Evolutionary conservation across 1,284 basidiomycete species (phyloP).

Genomic region (Violaceomyces palustris): DNA sequence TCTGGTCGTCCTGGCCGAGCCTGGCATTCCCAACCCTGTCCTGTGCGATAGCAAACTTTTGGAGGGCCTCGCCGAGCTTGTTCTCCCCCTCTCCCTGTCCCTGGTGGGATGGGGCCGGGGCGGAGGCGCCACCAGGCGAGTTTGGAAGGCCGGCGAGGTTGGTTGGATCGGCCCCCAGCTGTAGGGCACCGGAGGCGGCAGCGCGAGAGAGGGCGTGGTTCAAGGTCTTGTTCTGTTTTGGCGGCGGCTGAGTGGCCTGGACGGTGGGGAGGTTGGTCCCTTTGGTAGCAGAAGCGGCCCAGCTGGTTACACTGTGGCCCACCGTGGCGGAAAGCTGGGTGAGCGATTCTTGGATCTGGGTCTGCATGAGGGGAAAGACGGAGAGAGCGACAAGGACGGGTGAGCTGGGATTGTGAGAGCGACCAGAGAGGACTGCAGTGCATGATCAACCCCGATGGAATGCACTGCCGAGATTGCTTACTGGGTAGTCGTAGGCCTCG

Average conservation of each 20-base stretch:
- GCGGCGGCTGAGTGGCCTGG: slow-evolving; percentile 60
- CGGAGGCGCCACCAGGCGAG: slow-evolving; percentile 11
- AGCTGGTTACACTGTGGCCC: slow-evolving; percentile 77
- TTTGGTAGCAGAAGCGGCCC: slow-evolving; percentile 80
- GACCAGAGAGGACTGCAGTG: slow-evolving; percentile 19
- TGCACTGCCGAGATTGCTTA: slow-evolving; percentile 70
- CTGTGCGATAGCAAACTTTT: slow-evolving; percentile 74
- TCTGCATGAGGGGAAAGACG: slow-evolving; percentile 6
- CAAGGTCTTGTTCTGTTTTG: slow-evolving; percentile 69
- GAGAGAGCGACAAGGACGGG: neutral
- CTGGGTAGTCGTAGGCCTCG: slow-evolving; percentile 50
- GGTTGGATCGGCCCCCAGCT: slow-evolving; percentile 54
- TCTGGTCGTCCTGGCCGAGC: slow-evolving; percentile 72
- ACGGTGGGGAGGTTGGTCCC: slow-evolving; percentile 60
- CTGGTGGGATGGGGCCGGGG: too few relatives aligned
- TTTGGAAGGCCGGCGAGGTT: slow-evolving; percentile 31
- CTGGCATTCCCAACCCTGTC: slow-evolving; percentile 83
- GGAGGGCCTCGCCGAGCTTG: slow-evolving; percentile 64
- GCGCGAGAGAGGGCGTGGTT: slow-evolving; percentile 86
- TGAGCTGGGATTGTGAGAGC: neutral
- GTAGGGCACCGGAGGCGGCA: slow-evolving; percentile 65
- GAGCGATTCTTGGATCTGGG: slow-evolving; percentile 58
- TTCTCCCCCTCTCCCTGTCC: slow-evolving; percentile 36
- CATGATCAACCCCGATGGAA: neutral
- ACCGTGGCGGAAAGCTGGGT: slow-evolving; percentile 57